A percentile compares a stretch with the other conserved stretches of the same genome.
Evolutionary conservation across 331 rosid species (phyloP).

Genomic region (Malus hybrid): DNA sequence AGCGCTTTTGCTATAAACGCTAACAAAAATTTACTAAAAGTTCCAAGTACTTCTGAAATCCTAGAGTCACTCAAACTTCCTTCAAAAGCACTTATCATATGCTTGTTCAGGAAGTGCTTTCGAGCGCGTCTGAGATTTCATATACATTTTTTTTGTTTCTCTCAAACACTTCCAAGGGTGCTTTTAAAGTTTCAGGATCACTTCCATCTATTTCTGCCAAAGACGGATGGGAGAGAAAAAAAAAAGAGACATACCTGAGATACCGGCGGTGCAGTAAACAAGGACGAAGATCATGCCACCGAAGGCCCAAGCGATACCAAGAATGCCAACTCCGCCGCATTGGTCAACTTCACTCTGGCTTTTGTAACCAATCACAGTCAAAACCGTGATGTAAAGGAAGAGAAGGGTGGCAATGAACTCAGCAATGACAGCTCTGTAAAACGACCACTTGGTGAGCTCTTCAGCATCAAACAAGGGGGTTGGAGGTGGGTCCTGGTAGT

Average conservation of each 20-base stretch:
- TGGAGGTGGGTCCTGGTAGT: conserved; percentile 92
- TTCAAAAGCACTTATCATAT: background rate
- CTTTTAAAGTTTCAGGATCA: background rate
- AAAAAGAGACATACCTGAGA: conserved; percentile 49
- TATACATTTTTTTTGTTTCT: background rate
- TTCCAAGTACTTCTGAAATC: background rate
- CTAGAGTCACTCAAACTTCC: background rate
- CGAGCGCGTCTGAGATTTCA: background rate
- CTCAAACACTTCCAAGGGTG: background rate
- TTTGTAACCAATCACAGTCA: conserved; percentile 79
- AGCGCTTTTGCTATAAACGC: background rate
- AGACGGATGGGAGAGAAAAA: background rate
- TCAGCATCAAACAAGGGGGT: conserved; percentile 46
- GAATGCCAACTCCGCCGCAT: conserved; percentile 72
- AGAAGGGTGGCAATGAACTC: conserved; percentile 92
- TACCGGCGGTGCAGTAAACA: conserved; percentile 99
- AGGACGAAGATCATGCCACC: conserved; percentile 99
- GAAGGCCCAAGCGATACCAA: conserved; percentile 97
- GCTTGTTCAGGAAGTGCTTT: background rate
- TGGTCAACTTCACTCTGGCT: conserved; percentile 18
- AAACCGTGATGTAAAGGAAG: conserved; percentile 73
- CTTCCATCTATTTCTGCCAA: background rate
- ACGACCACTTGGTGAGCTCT: conserved; percentile 35
- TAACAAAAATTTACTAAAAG: background rate
- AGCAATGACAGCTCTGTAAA: conserved; percentile 48